Conservation (phyloP, 129 eudicot genomes). For the Escallonia rubra region DNA sequence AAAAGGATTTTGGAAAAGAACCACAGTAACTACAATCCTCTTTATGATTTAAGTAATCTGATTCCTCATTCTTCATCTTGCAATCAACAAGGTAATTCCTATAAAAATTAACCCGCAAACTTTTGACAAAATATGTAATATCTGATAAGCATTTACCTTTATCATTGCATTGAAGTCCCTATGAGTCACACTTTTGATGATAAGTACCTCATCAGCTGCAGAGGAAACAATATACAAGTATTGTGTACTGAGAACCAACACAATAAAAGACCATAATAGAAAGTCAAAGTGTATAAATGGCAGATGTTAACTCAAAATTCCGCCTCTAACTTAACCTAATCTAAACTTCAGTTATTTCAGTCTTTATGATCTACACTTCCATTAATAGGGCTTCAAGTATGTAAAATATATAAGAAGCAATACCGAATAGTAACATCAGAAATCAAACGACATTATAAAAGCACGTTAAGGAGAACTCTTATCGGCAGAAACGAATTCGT, state of each 20-base stretch:
- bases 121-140: background rate
- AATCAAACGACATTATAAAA: too few species aligned
- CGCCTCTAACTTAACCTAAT: background rate
- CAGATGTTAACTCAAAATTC: too few species aligned
- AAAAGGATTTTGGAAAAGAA: too few species aligned
- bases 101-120: too few species aligned
- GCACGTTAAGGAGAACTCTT: too few species aligned
- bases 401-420: background rate
- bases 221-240: constrained; percentile 14
- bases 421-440: background rate
- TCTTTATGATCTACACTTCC: background rate
- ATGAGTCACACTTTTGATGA: constrained; percentile 91
- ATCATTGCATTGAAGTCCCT: constrained; percentile 90
- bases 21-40: too few species aligned
- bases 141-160: constrained; percentile 44
- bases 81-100: too few species aligned
- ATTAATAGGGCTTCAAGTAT: background rate
- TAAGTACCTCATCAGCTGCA: constrained; percentile 74
- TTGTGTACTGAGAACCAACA: background rate
- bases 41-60: background rate
- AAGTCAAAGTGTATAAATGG: too few species aligned
- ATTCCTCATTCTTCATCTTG: background rate
- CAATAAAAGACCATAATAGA: too few species aligned
- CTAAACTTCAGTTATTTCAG: background rate
- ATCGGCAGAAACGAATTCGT: too few species aligned